Conservation (phyloP, 441 rosid species). For the Metrosideros polymorpha region DNA sequence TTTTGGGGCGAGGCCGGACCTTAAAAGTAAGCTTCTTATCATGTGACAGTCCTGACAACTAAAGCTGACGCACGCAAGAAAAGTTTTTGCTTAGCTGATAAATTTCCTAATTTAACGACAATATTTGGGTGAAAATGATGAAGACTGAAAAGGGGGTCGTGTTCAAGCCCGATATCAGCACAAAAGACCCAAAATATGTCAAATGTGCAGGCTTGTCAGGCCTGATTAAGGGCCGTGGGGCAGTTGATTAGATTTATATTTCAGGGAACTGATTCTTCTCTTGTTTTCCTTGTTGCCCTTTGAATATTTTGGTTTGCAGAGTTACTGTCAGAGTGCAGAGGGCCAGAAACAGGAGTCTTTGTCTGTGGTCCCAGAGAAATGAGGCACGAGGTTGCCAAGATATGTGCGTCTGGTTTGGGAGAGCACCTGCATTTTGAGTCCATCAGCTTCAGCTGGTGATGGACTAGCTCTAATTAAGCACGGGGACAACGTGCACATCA, state of each 20-base stretch:
- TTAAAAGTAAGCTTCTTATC: constrained; percentile 29
- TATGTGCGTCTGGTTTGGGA: constrained; percentile 39
- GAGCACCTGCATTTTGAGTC: constrained; percentile 44
- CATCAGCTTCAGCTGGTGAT: constrained; percentile 45
- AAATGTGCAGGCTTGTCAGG: not conserved
- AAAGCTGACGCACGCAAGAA: not conserved
- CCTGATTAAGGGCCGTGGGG: not conserved
- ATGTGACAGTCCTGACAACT: not conserved
- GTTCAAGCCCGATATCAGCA: no score
- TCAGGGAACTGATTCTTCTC: not conserved
- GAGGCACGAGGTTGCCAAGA: constrained; percentile 40
- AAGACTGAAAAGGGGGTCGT: no score
- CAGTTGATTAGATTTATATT: not conserved
- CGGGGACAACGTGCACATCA: not conserved
- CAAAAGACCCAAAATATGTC: not conserved
- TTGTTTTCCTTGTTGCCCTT: not conserved
- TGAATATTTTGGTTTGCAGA: constrained; percentile 12
- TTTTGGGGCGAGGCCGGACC: constrained; percentile 40
- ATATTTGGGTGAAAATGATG: not conserved
- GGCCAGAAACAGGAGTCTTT: constrained; percentile 39
- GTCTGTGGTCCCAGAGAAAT: constrained; percentile 49
- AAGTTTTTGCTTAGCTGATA: not conserved
- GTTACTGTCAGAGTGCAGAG: constrained; percentile 27
- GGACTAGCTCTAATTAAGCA: not conserved
- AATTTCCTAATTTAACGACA: not conserved